Evolutionary conservation across 148 eudicot genomes (phyloP).

Genomic region (Dysphania ambrosioides): DNA sequence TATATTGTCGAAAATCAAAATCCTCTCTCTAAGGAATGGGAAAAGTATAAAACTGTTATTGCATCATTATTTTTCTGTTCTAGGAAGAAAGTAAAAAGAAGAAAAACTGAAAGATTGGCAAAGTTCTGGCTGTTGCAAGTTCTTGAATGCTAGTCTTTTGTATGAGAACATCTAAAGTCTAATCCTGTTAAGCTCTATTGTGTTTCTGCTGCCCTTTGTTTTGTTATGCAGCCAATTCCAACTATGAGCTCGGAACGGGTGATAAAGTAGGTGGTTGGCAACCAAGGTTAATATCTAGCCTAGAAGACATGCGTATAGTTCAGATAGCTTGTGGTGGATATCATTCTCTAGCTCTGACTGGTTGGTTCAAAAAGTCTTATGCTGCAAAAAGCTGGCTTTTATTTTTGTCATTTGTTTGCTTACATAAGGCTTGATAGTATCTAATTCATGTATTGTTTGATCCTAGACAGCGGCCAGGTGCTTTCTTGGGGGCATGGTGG

Average conservation of each 20-base stretch:
- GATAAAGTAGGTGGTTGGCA: constrained; percentile 87
- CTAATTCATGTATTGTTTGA: constrained; percentile 1
- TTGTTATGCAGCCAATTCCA: constrained; percentile 68
- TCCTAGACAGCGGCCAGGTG: constrained; percentile 72
- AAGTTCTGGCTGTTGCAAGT: neutral
- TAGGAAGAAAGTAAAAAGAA: neutral
- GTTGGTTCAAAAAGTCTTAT: constrained; percentile 34
- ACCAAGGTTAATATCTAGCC: constrained; percentile 62
- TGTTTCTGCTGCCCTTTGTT: constrained; percentile 2
- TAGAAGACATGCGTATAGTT: constrained; percentile 52
- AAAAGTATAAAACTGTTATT: neutral
- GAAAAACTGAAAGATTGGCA: neutral
- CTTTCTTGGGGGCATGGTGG: constrained; percentile 99
- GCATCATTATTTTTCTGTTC: neutral
- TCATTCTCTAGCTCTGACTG: constrained; percentile 90
- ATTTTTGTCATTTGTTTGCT: neutral
- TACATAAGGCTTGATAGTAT: neutral
- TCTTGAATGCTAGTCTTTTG: neutral
- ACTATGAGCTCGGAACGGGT: constrained; percentile 95
- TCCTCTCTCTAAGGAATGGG: neutral
- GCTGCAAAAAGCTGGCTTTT: neutral
- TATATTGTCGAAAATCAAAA: neutral
- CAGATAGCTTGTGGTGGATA: constrained; percentile 95
- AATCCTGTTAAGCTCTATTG: neutral
- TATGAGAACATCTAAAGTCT: neutral